Base-by-base conservation (phyloP, 257 asterid species). In the Hygrophila difformis region DNA sequence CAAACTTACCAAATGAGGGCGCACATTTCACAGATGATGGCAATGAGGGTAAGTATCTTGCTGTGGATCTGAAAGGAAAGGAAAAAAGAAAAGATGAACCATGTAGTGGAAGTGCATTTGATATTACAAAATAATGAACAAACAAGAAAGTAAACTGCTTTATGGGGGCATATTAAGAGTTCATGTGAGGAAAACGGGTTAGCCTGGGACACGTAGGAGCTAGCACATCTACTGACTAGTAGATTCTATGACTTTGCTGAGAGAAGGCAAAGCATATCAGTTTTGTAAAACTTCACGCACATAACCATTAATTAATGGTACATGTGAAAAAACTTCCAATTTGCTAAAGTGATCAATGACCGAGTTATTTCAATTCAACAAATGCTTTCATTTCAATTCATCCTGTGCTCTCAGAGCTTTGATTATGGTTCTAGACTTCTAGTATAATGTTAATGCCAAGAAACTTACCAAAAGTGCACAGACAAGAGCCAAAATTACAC, bases 381-480 rank as follows among this genome's bases (percentile, higher is more conserved):
- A 18, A 19, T 14, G 3, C 3, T 0, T 2, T 44, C 8, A 2
- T 44, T 9, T 6, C 2, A 19, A 2, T 13, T 4, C 8, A 2
- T 44, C 49, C 5, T 5, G 15, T 7, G n/a, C 9, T 20, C n/a
- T n/a, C n/a, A n/a, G n/a, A n/a, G n/a, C n/a, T n/a, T n/a, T n/a
- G n/a, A n/a, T n/a, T n/a, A n/a, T n/a, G n/a, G n/a, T n/a, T n/a
- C n/a, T n/a, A n/a, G n/a, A n/a, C n/a, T n/a, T n/a, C n/a, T 4
- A 19, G 26, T 8, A 44, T 44, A 37, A 26, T 26, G 35, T 41
- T 36, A 14, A 20, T 17, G 23, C 47, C 21, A 47, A 10, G 9
- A 44, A 4, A 60, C 89, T 79, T 66, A 89, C 98, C 94, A 66
- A 44, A 57, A 85, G 96, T 47, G 96, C 96, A 70, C 88, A 86